Base-by-base conservation (phyloP, 495 filamentous ascomycete species). In the Durotheca rogersii region DNA sequence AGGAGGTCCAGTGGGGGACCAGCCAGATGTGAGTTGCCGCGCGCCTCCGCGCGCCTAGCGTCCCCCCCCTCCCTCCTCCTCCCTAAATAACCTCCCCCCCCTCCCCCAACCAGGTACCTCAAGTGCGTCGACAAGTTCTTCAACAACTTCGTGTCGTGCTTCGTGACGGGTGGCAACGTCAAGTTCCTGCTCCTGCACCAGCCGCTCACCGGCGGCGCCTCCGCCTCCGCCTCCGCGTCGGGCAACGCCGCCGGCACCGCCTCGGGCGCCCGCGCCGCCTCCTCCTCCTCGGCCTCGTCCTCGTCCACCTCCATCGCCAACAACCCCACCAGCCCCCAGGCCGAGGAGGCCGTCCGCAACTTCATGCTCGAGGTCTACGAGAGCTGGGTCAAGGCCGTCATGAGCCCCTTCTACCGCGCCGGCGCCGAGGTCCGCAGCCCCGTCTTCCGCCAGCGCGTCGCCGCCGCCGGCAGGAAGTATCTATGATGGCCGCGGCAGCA, bases 291-390 rank as follows among this genome's bases (percentile, higher is more conserved):
- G 21, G 56, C 70, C 15, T 70, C 72, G 18, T 72, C 81, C 11
- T 75, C 76, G 35, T 82, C 82, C 34, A 82, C 83, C 4, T 82
- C 82, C 14, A 81, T 90, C 35, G 86, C 81, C 15, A 84, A 86
- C 36, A 95, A 93, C 64, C 90, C 90, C 1, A 91, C 85, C 0
- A 81, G 81, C 23, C 82, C 89, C 20, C 88, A 90, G 69, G 90
- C 90, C 4, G 93, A 98, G 71, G 93, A 98, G 67, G 92, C 93
- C 0, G 86, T 97, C 50, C 79, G 88, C 60, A 85, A 86, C 68
- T 98, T 98, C 72, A 94, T 98, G 73, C 75, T 74, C 4, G 93
- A 98, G 64, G 87, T 95, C 9, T 96, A 95, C 67, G 93, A 97
- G 68, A 84, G 78, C 48, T 98, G 92, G 80, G 78, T 95, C 35